A percentile compares a stretch with the other conserved stretches of the same genome.
Conservation (phyloP, 495 filamentous ascomycete genomes). For the Hyphodiscus hymeniophilus region DNA sequence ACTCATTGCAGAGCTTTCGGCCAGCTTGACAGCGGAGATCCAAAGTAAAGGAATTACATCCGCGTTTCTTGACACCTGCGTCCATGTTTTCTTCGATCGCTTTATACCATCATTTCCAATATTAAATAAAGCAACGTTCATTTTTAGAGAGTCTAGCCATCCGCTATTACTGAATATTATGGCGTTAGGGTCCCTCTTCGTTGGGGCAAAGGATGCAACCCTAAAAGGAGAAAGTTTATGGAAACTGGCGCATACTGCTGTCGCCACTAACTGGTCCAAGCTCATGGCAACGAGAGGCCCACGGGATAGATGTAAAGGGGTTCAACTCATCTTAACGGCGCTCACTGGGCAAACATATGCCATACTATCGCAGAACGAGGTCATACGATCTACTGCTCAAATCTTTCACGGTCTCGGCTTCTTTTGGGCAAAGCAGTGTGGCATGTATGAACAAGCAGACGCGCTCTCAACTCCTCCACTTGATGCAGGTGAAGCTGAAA, state of each 20-base stretch:
- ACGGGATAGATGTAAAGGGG: constrained; percentile 2
- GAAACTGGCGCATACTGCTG: constrained; percentile 9
- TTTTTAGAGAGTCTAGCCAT: constrained; percentile 6
- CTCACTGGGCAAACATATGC: constrained; percentile 9
- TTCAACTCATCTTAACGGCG: constrained; percentile 7
- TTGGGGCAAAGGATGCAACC: constrained; percentile 7
- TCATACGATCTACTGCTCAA: constrained; percentile 3
- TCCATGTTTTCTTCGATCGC: constrained; percentile 10
- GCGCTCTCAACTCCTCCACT: no score
- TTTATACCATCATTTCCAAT: constrained; percentile 9
- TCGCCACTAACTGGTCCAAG: constrained; percentile 6
- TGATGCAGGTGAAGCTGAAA: constrained; percentile 27
- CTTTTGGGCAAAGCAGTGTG: constrained; percentile 6
- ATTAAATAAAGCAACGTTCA: constrained; percentile 3
- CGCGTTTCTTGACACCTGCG: constrained; percentile 6
- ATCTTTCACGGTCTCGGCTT: constrained; percentile 9
- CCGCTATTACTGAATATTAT: constrained; percentile 10
- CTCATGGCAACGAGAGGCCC: constrained; percentile 11
- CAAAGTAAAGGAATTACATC: constrained; percentile 7
- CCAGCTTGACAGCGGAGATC: constrained; percentile 6
- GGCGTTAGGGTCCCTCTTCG: constrained; percentile 6
- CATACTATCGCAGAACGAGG: constrained; percentile 8
- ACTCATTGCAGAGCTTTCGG: constrained; percentile 3
- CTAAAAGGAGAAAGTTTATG: constrained; percentile 5
- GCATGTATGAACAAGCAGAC: constrained; percentile 20